Evolutionary conservation across 176 grass and related monocot species (phyloP), one percentile per base, ranked within the genome.

Genomic region (Aegilops speltoides): DNA sequence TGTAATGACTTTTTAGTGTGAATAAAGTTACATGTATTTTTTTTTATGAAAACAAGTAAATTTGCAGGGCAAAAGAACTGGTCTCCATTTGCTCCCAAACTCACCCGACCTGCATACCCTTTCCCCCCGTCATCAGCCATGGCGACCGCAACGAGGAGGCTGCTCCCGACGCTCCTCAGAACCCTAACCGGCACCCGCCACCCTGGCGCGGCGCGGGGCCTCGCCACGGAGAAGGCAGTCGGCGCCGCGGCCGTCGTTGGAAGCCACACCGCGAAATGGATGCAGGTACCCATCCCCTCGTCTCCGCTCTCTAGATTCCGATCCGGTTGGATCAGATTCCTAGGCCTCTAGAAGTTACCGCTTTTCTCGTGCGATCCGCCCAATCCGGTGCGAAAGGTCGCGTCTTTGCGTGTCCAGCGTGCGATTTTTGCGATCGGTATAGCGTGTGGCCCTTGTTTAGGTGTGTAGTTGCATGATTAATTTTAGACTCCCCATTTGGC

Each of bases 241-340:
- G 48, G 80, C 16, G 73, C 90, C 76, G 77, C 77, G 60, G 81
- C 92, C 13, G 81, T 94, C 45, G 75, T 99, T 56, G 76, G 92
- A 72, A 84, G 87, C 24, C 97, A 99, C 87, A 99, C 94, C 45
- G 90, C 94, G 77, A 99, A 96, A 83, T 99, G 97, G 97, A 96
- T 96, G 97, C 97, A 96, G 97, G 97, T 96, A 79, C 77, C 17
- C 8, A 25, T 34, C 48, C 24, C 13, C 32, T 79, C 20, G 48
- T 83, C 36, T 31, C 64, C 11, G 56, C 64, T 79, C 61, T 43
- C 25, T 62, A 63, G 81, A 83, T 77, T 85, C 57, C 68, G 57
- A 76, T 93, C 78, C 32, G 57, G 48, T 63, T 45, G 23, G 67
- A 15, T 71, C 20, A 70, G n/a, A 57, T 88, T 33, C 28, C 33